phyloP scores from a whole-genome alignment of 768 basidiomycete genomes.

The Auriscalpium vulgare region DNA sequence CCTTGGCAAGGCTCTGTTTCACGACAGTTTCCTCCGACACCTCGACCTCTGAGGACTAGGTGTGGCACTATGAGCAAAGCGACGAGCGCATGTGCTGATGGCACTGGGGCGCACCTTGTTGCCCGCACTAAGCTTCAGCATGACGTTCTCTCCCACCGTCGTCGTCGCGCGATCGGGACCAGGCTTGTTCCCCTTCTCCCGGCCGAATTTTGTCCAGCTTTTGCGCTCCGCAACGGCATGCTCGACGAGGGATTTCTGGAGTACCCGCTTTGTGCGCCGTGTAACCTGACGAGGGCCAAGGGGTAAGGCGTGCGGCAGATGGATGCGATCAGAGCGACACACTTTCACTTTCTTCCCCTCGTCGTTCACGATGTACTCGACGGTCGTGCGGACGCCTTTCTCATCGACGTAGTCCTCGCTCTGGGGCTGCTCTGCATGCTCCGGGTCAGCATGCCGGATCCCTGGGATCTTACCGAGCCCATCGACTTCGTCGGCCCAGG shows the following conservation, averaged over 20 bases:
- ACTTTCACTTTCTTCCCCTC: constrained; percentile 95
- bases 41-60: constrained; percentile 58
- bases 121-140: constrained; percentile 49
- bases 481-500: constrained; percentile 35
- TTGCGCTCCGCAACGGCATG: constrained; percentile 91
- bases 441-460: neutral
- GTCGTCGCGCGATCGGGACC: constrained; percentile 93
- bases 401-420: constrained; percentile 71
- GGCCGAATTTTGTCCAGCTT: constrained; percentile 90
- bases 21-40: constrained; percentile 54
- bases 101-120: constrained; percentile 45
- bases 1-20: constrained; percentile 59
- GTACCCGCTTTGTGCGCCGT: constrained; percentile 73
- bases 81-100: neutral
- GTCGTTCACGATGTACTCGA: constrained; percentile 81
- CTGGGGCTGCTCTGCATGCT: constrained; percentile 31
- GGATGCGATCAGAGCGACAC: constrained; percentile 12
- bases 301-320: neutral
- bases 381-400: constrained; percentile 79
- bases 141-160: constrained; percentile 74
- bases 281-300: constrained; percentile 50
- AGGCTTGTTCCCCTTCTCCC: constrained; percentile 76
- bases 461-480: constrained; percentile 20
- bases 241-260: constrained; percentile 90
- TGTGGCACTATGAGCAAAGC: too few species aligned